Conservation (phyloP, 2,329 filamentous ascomycete species). For the Trichoderma citrinoviride region DNA sequence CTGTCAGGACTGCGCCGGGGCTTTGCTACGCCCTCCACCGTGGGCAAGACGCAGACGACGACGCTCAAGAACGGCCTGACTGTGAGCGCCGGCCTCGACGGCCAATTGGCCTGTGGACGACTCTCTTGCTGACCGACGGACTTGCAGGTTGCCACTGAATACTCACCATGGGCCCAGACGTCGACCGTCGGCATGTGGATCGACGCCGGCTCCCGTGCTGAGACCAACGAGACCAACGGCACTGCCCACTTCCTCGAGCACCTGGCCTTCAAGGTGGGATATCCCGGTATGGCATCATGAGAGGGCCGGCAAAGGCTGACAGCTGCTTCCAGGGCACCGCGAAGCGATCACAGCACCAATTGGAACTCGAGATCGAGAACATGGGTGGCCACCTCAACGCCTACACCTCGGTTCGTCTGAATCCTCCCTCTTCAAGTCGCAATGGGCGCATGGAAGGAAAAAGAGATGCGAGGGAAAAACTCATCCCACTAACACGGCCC, state of each 20-base stretch:
- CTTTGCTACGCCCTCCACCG: slow-evolving; percentile 80
- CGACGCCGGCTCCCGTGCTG: slow-evolving; percentile 94
- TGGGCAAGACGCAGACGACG: slow-evolving; percentile 89
- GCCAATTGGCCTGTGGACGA: slow-evolving; percentile 38
- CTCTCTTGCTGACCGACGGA: slow-evolving; percentile 31
- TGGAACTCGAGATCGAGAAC: slow-evolving; percentile 99
- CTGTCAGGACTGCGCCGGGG: slow-evolving; percentile 80
- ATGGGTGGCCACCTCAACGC: slow-evolving; percentile 99
- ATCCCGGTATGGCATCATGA: slow-evolving; percentile 9
- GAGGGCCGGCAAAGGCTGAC: slow-evolving; percentile 12
- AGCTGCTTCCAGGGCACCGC: slow-evolving; percentile 67
- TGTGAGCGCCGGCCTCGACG: slow-evolving; percentile 51
- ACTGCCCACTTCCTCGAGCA: slow-evolving; percentile 99
- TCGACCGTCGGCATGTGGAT: slow-evolving; percentile 99
- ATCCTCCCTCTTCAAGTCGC: neutral
- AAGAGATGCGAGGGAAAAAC: neutral
- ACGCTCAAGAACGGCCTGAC: slow-evolving; percentile 98
- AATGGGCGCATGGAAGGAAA: slow-evolving; percentile 18
- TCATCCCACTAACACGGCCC: slow-evolving; percentile 25
- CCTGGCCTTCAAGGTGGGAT: slow-evolving; percentile 93
- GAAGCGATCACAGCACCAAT: slow-evolving; percentile 91
- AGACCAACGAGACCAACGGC: slow-evolving; percentile 98
- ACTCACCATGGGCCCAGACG: slow-evolving; percentile 97
- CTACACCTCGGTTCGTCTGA: slow-evolving; percentile 85
- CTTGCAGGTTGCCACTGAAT: slow-evolving; percentile 86